These are phyloP conservation scores for Yarrowia deformans DNA, from an alignment of 805 yeast genomes.

Conservation along the genomic window DNA sequence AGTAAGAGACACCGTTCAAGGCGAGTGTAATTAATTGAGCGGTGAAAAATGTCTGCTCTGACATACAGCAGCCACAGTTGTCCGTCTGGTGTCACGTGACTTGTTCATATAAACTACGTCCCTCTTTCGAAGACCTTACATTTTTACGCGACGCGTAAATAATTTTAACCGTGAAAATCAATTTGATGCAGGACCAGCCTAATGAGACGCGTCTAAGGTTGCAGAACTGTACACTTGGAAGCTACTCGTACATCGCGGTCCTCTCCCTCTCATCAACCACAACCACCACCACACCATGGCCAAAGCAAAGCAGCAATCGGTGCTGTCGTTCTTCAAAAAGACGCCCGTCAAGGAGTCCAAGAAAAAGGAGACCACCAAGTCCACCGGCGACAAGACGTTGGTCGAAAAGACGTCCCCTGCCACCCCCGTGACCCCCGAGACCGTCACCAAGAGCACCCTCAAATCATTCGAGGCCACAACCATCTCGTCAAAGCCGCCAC, in stretches of 20 bases:
- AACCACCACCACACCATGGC: slow-evolving; percentile 15
- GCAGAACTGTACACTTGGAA: neutral
- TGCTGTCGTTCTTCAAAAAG: slow-evolving; percentile 36
- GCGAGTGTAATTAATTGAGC: too few relatives aligned
- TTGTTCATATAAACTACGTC: too few relatives aligned
- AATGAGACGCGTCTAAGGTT: slow-evolving; percentile 25
- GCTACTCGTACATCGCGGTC: too few relatives aligned
- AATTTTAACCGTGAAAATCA: slow-evolving; percentile 7
- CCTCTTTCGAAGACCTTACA: too few relatives aligned
- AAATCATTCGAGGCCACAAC: slow-evolving; percentile 23
- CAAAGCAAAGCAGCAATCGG: slow-evolving; percentile 35
- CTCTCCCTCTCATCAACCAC: neutral
- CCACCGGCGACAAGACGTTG: neutral
- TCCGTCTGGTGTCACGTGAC: too few relatives aligned
- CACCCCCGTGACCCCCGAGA: slow-evolving; percentile 27
- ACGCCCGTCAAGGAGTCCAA: slow-evolving; percentile 34
- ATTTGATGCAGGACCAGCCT: slow-evolving; percentile 28
- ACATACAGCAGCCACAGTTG: too few relatives aligned
- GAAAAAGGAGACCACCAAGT: neutral
- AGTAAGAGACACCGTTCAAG: too few relatives aligned
- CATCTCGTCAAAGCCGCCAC: slow-evolving; percentile 27
- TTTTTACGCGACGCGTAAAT: slow-evolving; percentile 18
- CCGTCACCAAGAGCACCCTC: slow-evolving; percentile 18
- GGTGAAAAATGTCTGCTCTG: too few relatives aligned
- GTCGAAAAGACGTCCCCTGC: neutral